Percentiles rank a stretch among this genome's conserved stretches.
phyloP scores from a whole-genome alignment of 164 flowering plant species.

The Magnolia kwangsiensis region DNA sequence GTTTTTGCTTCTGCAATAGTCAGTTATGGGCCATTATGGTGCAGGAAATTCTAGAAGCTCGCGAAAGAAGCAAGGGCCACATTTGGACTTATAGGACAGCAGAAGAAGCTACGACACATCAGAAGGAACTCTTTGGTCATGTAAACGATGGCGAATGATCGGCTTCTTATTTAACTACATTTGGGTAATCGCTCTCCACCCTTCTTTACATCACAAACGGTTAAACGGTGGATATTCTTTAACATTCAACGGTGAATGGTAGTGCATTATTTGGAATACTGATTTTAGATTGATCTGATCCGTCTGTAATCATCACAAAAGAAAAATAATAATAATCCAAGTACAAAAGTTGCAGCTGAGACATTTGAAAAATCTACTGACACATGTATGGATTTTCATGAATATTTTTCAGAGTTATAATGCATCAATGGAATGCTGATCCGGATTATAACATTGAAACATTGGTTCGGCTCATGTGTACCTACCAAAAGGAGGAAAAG shows the following conservation, averaged over 20 bases:
- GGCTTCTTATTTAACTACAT: background rate
- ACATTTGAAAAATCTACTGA: background rate
- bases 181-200: background rate
- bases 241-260: background rate
- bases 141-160: constrained; percentile 30
- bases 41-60: constrained; percentile 49
- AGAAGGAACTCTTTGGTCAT: constrained; percentile 43
- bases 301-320: background rate
- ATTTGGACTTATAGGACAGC: constrained; percentile 51
- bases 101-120: constrained; percentile 46
- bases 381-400: background rate
- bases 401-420: background rate
- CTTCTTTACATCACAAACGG: background rate
- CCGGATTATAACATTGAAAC: background rate
- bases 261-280: background rate
- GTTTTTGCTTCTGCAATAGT: background rate
- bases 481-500: background rate
- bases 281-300: background rate
- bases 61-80: constrained; percentile 38
- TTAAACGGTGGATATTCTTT: background rate
- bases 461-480: background rate
- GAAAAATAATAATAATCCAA: background rate
- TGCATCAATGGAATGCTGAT: background rate
- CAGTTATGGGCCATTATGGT: background rate
- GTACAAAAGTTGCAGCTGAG: background rate